Percentiles rank a stretch among this genome's conserved stretches.
phyloP scores from a whole-genome alignment of 2,329 filamentous ascomycete genomes.

The Alternaria triticina region DNA sequence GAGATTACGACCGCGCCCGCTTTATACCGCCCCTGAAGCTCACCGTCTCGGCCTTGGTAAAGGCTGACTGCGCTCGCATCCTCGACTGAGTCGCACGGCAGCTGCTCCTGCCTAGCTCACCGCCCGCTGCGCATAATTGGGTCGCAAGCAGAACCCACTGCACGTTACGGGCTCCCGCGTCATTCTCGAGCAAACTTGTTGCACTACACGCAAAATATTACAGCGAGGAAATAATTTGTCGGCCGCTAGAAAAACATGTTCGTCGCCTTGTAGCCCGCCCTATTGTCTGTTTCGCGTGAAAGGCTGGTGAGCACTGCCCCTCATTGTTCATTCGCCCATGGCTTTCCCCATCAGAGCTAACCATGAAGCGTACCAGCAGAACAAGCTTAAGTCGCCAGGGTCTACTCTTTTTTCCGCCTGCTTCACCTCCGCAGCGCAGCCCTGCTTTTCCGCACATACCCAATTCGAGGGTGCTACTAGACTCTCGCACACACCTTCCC shows the following conservation, averaged over 20 bases:
- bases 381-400: slow-evolving; percentile 36
- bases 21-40: slow-evolving; percentile 11
- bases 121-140: slow-evolving; percentile 21
- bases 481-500: slow-evolving; percentile 12
- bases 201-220: slow-evolving; percentile 28
- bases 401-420: slow-evolving; percentile 15
- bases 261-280: slow-evolving; percentile 40
- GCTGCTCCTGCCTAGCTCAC: slow-evolving; percentile 21
- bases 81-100: slow-evolving; percentile 35
- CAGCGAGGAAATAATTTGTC: slow-evolving; percentile 20
- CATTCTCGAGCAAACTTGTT: slow-evolving; percentile 41
- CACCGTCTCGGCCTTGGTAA: slow-evolving; percentile 9
- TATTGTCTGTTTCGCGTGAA: slow-evolving; percentile 28
- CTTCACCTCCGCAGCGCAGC: slow-evolving; percentile 14
- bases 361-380: slow-evolving; percentile 38
- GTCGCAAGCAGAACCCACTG: slow-evolving; percentile 25
- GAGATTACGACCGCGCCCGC: slow-evolving; percentile 18
- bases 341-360: slow-evolving; percentile 40
- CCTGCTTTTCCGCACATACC: slow-evolving; percentile 5
- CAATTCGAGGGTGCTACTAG: slow-evolving; percentile 9
- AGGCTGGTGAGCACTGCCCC: slow-evolving; percentile 34
- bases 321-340: slow-evolving; percentile 28
- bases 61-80: slow-evolving; percentile 17
- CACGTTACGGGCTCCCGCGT: slow-evolving; percentile 38
- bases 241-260: slow-evolving; percentile 24